Percentiles rank a stretch among this genome's conserved stretches.
Evolutionary conservation across 371 early-diverging fungal genomes (phyloP).

Genomic region (Actinomucor elegans): DNA sequence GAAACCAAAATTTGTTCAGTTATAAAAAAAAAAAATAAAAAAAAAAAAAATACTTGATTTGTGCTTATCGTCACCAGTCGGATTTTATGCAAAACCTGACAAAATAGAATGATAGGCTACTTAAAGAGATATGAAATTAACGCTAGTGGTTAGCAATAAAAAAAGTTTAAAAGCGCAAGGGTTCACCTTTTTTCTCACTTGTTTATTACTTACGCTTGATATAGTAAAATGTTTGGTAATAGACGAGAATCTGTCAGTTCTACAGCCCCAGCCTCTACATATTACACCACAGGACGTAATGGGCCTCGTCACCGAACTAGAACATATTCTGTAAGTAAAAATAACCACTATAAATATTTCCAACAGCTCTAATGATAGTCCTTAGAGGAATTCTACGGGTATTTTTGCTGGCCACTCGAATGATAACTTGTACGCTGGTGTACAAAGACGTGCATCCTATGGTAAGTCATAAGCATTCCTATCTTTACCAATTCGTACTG

Average conservation of each 20-base stretch:
- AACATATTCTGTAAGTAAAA: constrained; percentile 26
- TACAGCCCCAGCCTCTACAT: constrained; percentile 41
- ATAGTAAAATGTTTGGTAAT: constrained; percentile 5
- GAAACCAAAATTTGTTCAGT: too few relatives aligned
- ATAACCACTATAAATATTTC: too few relatives aligned
- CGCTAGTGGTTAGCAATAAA: too few relatives aligned
- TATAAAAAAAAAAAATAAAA: too few relatives aligned
- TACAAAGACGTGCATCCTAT: constrained; percentile 42
- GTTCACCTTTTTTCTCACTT: too few relatives aligned
- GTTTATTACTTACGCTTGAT: too few relatives aligned
- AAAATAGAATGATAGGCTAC: too few relatives aligned
- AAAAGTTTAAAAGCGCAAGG: too few relatives aligned
- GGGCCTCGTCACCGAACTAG: constrained; percentile 16
- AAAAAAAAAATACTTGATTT: too few relatives aligned
- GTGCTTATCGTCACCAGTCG: too few relatives aligned
- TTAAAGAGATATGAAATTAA: too few relatives aligned
- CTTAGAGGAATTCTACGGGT: constrained; percentile 3
- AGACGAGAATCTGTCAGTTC: constrained; percentile 26
- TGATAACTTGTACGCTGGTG: constrained; percentile 3
- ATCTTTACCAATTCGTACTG: neutral
- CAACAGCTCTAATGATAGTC: neutral
- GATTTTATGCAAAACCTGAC: too few relatives aligned
- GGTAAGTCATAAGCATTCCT: constrained; percentile 22
- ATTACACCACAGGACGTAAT: constrained; percentile 52
- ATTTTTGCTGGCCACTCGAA: neutral